Evolutionary conservation across 1,139 yeast species (phyloP).

Genomic region (Yamadazyma diddensiae): DNA sequence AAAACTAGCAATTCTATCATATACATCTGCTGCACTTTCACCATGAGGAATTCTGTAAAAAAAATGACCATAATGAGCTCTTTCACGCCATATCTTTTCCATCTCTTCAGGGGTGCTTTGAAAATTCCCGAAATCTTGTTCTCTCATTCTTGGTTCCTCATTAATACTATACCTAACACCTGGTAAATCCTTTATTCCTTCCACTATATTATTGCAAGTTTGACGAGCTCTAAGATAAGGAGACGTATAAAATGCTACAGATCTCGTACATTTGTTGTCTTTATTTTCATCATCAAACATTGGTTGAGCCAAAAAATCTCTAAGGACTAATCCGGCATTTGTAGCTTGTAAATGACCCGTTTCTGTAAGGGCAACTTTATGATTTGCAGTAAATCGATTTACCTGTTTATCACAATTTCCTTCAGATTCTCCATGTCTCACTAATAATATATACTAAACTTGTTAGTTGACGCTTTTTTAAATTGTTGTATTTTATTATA

Average conservation of each 20-base stretch:
- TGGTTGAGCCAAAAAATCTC: conserved; percentile 46
- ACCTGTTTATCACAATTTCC: conserved; percentile 83
- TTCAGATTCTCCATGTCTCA: conserved; percentile 90
- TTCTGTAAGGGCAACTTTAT: conserved; percentile 66
- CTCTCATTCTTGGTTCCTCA: conserved; percentile 89
- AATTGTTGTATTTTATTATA: conserved; percentile 9
- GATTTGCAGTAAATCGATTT: conserved; percentile 74
- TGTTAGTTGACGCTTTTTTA: conserved; percentile 5
- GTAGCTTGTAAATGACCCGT: conserved; percentile 67
- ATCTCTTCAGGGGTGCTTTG: conserved; percentile 76
- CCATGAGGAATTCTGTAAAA: conserved; percentile 91
- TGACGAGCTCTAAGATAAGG: conserved; percentile 83
- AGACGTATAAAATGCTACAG: conserved; percentile 67
- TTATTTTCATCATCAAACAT: conserved; percentile 31
- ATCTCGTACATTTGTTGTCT: conserved; percentile 20
- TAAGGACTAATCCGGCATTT: conserved; percentile 62
- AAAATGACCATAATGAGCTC: conserved; percentile 89
- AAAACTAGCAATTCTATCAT: conserved; percentile 84
- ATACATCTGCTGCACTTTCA: conserved; percentile 94
- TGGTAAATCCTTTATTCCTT: conserved; percentile 52
- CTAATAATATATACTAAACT: conserved; percentile 61
- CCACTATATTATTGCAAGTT: conserved; percentile 66
- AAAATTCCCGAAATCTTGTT: conserved; percentile 92
- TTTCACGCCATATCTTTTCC: conserved; percentile 73
- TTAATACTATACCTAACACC: conserved; percentile 53